Base-by-base conservation (phyloP, 108 stramenopile species). In the Nannochloropsis oceanica region DNA sequence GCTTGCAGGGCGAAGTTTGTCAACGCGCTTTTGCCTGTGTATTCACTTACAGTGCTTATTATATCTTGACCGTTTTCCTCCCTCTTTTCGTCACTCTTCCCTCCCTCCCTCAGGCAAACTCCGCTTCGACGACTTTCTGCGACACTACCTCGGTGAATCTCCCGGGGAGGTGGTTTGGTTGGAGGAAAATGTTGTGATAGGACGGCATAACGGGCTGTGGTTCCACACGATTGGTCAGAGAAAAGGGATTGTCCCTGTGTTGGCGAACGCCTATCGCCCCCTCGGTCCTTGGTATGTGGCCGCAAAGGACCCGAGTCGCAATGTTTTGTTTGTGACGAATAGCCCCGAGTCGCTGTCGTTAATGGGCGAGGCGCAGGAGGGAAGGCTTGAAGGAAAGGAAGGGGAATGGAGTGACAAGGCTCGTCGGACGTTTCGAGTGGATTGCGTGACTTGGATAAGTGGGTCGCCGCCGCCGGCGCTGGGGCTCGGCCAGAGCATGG, bases 281-380 rank as follows among this genome's bases (percentile, higher is more conserved):
- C 80, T 88, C n/a, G 97, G 97, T n/a, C 96, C 96, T 34, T 98
- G 96, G 96, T 98, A 95, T 90, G 96, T 98, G 12, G 95, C 96
- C 27, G 93, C 94, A 80, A 98, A 98, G 92, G 93, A 96, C 86
- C 91, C 94, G 27, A 73, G 79, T 34, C 34, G 89, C 44, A 92
- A 95, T 80, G 87, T 93, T 80, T 92, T 98, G 43, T 94, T 90
- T 86, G 96, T 95, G 24, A 95, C 95, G 22, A 98, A 98, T 90
- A 46, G 93, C 85, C 95, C 94, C 80, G 59, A 73, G 94, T 95
- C 34, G 94, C 95, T 84, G 92, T 93, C 44, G 89, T 81, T 8
- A 87, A 46, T 44, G 81, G 59, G 59, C 59, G n/a, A 7, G 59
- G 59, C 22, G 80, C 11, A 81, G 81, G 79, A 81, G 86, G 82